Conservation (phyloP, 2,329 filamentous ascomycete species). For the Colletotrichum filicis region DNA sequence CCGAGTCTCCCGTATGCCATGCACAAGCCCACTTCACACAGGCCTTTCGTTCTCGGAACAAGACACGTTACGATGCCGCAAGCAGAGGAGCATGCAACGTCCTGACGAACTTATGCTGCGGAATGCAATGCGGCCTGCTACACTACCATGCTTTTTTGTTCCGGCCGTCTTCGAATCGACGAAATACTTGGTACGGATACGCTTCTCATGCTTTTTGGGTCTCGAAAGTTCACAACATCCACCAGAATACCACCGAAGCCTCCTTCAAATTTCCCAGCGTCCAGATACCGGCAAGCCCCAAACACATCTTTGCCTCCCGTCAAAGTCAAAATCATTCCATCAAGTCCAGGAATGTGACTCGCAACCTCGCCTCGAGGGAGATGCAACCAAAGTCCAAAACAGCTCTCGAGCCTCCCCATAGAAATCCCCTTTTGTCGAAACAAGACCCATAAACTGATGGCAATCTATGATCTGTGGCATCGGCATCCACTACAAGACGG, state of each 20-base stretch:
- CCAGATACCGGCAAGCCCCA: slow-evolving; percentile 5
- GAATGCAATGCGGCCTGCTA: not conserved
- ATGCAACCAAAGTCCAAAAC: not conserved
- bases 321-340: slow-evolving; percentile 30
- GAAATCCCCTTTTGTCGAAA: not conserved
- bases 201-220: not conserved
- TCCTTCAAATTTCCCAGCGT: not conserved
- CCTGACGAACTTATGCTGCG: not conserved
- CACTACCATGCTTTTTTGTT: not conserved
- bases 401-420: not conserved
- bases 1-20: slow-evolving; percentile 19
- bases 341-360: slow-evolving; percentile 26
- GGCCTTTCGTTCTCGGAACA: slow-evolving; percentile 13
- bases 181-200: not conserved
- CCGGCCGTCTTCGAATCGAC: not conserved
- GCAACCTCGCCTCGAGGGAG: slow-evolving; percentile 2
- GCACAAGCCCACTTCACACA: not conserved
- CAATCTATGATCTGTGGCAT: not conserved
- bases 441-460: not conserved
- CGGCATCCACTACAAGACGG: not conserved
- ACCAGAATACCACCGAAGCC: not conserved
- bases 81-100: not conserved
- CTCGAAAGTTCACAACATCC: not conserved
- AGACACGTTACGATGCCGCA: slow-evolving; percentile 2
- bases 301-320: not conserved